Conservation (phyloP, 768 basidiomycete species). For the Psilocybe sp. region DNA sequence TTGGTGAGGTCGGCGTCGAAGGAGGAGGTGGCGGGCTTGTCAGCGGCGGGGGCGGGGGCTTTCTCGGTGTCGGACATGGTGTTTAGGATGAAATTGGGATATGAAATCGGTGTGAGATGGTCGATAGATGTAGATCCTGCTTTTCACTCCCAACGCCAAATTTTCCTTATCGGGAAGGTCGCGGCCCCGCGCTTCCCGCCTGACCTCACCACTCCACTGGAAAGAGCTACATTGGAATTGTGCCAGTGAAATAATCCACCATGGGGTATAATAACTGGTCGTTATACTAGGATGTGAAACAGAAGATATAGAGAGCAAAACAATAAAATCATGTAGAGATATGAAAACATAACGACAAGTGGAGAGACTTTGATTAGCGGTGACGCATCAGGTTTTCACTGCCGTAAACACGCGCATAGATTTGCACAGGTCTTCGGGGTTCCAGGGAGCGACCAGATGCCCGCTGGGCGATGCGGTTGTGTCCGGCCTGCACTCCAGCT, state of each 20-base stretch:
- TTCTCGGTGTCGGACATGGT: constrained; percentile 65
- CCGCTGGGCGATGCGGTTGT: neutral
- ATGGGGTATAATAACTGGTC: neutral
- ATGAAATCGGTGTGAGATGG: neutral
- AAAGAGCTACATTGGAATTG: too few relatives aligned
- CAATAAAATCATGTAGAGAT: neutral
- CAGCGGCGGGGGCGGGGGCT: constrained; percentile 32
- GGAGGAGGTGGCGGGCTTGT: constrained; percentile 53
- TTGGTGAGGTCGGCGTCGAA: constrained; percentile 79
- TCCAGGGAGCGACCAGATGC: constrained; percentile 14
- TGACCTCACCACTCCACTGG: neutral
- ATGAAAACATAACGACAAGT: neutral
- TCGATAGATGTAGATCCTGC: neutral
- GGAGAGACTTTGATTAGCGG: constrained; percentile 1
- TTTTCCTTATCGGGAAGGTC: constrained; percentile 23
- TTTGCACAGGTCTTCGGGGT: constrained; percentile 38
- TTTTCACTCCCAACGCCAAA: neutral
- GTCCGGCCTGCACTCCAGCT: constrained; percentile 26
- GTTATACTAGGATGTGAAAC: too few relatives aligned
- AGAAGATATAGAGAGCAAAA: neutral
- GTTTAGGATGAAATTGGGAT: constrained; percentile 10
- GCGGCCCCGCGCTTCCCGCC: neutral
- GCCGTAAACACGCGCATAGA: constrained; percentile 56
- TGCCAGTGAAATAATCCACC: too few relatives aligned
- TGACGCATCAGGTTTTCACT: constrained; percentile 30